phyloP scores from a whole-genome alignment of 1,284 basidiomycete species.

The Ganoderma boninense region DNA sequence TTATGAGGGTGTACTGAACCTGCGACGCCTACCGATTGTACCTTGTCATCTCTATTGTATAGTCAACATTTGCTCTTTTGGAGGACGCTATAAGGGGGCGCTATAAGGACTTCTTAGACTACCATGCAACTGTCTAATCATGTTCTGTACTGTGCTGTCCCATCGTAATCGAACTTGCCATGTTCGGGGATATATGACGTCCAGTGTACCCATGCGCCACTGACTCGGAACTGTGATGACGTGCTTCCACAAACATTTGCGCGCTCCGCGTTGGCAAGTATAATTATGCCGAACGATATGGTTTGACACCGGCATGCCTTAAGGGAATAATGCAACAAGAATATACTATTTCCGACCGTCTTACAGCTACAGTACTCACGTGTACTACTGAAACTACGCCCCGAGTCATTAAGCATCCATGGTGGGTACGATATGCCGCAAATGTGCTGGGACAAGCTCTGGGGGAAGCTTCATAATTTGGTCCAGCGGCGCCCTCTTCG shows the following conservation, averaged over 20 bases:
- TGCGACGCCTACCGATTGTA: background rate
- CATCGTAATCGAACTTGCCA: background rate
- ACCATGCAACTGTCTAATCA: background rate
- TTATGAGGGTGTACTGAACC: background rate
- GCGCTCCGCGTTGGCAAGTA: background rate
- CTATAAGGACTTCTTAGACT: background rate
- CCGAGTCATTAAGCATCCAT: constrained; percentile 15
- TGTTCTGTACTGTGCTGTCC: background rate
- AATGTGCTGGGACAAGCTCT: constrained; percentile 71
- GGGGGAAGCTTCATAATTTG: constrained; percentile 70
- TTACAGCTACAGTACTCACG: background rate
- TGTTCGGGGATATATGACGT: background rate
- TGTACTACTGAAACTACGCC: background rate
- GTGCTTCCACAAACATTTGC: background rate
- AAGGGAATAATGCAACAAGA: background rate
- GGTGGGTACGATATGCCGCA: constrained; percentile 66
- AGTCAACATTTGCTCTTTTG: background rate
- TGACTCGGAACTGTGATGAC: background rate
- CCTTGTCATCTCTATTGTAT: too few species aligned
- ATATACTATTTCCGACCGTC: background rate
- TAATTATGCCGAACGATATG: background rate
- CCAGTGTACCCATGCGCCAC: background rate
- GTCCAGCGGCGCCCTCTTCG: constrained; percentile 77
- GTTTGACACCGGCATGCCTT: background rate
- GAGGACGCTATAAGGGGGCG: background rate